Base-by-base conservation (phyloP, 305 asterid species). In the Fraxinus angustifolia region DNA sequence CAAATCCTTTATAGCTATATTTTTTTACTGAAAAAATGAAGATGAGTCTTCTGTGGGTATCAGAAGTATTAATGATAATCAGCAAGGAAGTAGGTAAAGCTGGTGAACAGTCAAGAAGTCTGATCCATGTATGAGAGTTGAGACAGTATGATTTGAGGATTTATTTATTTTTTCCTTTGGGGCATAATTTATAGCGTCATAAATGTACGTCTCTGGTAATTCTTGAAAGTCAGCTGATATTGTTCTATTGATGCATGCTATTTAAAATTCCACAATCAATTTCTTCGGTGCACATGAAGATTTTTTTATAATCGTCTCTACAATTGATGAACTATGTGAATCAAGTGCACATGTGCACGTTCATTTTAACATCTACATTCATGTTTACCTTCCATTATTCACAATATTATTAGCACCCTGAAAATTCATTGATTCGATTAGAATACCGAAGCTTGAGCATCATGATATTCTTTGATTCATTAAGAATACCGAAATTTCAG, bases 11-110 rank as follows among this genome's bases (percentile, higher is more conserved):
- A 65, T 26, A 65, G 35, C 35, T 65, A 65, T 11, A 10, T 67
- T 67, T 10, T 10, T 67, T 67, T 11, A 28, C 73, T 28, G 73
- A 8, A 7, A 11, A 67, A 11, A 67, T 67, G 36, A 67, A 19
- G 34, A 28, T 28, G 28, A 28, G 34, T 67, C 73, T 28, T 10
- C 4, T 2, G 17, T 60, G 16, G 72, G 34, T 62, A 7, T 62
- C 72, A 62, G 72, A 62, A 21, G 5, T 8, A 62, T 21, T 19
- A 19, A 26, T 62, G 72, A 26, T 62, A 62, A 23, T 83, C 74
- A 71, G 82, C 33, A 82, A 78, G 79, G 77, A 81, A 83, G 88
- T 87, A 82, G 91, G 91, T 88, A 82, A 86, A 74, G 87, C 89
- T 86, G 89, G 89, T 86, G 82, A 86, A 85, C 91, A 79, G 84